phyloP scores from a whole-genome alignment of 768 basidiomycete species.

The Termitomyces sp. region DNA sequence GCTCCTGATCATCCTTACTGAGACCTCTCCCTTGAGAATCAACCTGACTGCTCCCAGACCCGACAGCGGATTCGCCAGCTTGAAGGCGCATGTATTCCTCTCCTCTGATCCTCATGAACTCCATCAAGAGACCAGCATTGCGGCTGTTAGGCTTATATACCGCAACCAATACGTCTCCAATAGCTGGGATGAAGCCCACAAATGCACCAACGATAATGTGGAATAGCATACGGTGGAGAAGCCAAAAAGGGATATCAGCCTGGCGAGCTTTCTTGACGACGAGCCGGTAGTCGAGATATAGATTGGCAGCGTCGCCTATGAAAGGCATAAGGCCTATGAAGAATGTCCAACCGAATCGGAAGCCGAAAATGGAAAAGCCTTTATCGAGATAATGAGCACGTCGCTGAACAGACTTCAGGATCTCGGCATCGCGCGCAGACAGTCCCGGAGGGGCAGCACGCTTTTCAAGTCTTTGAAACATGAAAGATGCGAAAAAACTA shows the following conservation, averaged over 20 bases:
- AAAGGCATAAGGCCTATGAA: slow-evolving; percentile 71
- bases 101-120: slow-evolving; percentile 74
- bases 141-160: slow-evolving; percentile 84
- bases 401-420: slow-evolving; percentile 67
- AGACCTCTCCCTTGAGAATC: slow-evolving; percentile 13
- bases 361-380: slow-evolving; percentile 71
- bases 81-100: slow-evolving; percentile 59
- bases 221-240: slow-evolving; percentile 65
- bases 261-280: slow-evolving; percentile 70
- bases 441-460: slow-evolving; percentile 72
- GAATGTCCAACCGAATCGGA: slow-evolving; percentile 86
- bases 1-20: slow-evolving; percentile 27
- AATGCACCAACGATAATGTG: slow-evolving; percentile 69
- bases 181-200: slow-evolving; percentile 61
- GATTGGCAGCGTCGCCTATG: slow-evolving; percentile 61
- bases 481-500: not conserved
- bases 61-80: slow-evolving; percentile 20
- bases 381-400: slow-evolving; percentile 87
- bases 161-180: slow-evolving; percentile 74
- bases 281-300: slow-evolving; percentile 64
- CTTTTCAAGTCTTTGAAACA: slow-evolving; percentile 24
- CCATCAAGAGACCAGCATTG: slow-evolving; percentile 83
- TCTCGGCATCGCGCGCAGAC: slow-evolving; percentile 65
- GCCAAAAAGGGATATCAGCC: slow-evolving; percentile 64
- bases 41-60: slow-evolving; percentile 3